Conservation (phyloP, 129 eudicot genomes). For the Flaveria sonorensis region DNA sequence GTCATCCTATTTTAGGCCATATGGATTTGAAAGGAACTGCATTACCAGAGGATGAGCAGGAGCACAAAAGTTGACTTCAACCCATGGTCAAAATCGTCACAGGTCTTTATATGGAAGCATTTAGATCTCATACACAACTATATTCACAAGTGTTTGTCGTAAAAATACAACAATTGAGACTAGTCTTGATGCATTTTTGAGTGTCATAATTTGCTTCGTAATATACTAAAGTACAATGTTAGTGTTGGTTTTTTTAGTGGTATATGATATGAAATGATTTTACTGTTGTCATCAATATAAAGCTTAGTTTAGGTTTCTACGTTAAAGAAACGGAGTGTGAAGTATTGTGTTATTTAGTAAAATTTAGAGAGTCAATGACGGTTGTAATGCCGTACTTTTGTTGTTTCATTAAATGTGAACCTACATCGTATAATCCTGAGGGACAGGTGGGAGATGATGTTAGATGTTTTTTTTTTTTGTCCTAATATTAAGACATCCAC, state of each 20-base stretch:
- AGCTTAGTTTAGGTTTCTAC: too few relatives aligned
- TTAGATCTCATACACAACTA: constrained; percentile 28
- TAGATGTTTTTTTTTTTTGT: too few relatives aligned
- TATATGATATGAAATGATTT: constrained; percentile 16
- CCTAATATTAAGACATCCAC: too few relatives aligned
- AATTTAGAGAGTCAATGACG: too few relatives aligned
- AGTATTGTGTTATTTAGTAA: too few relatives aligned
- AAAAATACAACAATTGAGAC: constrained; percentile 39
- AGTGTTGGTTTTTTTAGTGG: neutral
- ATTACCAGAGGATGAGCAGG: constrained; percentile 44
- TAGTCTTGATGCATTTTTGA: constrained; percentile 30
- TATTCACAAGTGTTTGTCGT: constrained; percentile 28
- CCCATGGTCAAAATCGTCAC: neutral
- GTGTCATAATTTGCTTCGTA: constrained; percentile 21
- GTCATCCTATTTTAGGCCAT: constrained; percentile 46
- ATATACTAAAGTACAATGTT: too few relatives aligned
- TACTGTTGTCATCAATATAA: too few relatives aligned
- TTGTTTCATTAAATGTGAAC: too few relatives aligned
- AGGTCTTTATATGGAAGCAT: constrained; percentile 12
- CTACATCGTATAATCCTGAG: too few relatives aligned
- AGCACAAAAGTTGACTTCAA: constrained; percentile 38
- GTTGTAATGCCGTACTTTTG: too few relatives aligned
- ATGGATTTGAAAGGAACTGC: constrained; percentile 51
- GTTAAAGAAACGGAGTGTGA: too few relatives aligned
- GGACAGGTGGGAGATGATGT: too few relatives aligned